Conservation (phyloP, 257 asterid genomes). For the Nicotiana sylvestris region DNA sequence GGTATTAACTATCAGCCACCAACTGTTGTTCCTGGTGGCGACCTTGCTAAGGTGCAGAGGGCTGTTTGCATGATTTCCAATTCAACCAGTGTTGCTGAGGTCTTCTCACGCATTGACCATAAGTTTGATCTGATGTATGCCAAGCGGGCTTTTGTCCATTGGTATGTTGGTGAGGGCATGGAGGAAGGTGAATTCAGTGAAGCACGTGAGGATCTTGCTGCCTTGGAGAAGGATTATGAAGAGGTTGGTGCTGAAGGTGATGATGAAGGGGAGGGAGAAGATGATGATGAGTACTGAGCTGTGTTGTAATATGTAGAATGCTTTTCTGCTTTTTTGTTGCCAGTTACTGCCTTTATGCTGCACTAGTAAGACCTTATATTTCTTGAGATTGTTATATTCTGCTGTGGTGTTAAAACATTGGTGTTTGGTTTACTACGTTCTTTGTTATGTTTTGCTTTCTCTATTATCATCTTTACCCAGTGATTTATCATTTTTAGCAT, state of each 20-base stretch:
- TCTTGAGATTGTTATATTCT: background rate
- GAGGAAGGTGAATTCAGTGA: constrained; percentile 20
- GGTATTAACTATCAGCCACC: constrained; percentile 21
- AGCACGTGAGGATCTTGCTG: constrained; percentile 18
- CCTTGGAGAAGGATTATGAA: constrained; percentile 19
- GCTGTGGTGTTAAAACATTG: background rate
- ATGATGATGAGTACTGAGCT: constrained; percentile 6
- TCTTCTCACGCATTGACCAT: constrained; percentile 19
- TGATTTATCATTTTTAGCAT: too few species aligned
- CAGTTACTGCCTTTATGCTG: background rate
- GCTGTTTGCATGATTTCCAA: constrained; percentile 18
- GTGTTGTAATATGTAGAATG: background rate
- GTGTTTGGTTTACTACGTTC: background rate
- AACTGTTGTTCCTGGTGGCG: constrained; percentile 17
- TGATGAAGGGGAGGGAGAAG: constrained; percentile 4
- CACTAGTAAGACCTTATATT: background rate
- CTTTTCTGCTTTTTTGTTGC: background rate
- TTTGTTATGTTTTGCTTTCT: too few species aligned
- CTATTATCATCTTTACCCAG: too few species aligned
- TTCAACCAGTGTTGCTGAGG: constrained; percentile 16
- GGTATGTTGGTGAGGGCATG: constrained; percentile 22
- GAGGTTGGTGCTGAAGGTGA: constrained; percentile 22
- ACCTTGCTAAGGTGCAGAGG: constrained; percentile 19
- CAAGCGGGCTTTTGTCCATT: constrained; percentile 18
- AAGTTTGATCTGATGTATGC: constrained; percentile 20